Evolutionary conservation across 1,284 basidiomycete species (phyloP), one percentile per base, ranked within the genome.

Genomic region (Hemileia vastatrix): DNA sequence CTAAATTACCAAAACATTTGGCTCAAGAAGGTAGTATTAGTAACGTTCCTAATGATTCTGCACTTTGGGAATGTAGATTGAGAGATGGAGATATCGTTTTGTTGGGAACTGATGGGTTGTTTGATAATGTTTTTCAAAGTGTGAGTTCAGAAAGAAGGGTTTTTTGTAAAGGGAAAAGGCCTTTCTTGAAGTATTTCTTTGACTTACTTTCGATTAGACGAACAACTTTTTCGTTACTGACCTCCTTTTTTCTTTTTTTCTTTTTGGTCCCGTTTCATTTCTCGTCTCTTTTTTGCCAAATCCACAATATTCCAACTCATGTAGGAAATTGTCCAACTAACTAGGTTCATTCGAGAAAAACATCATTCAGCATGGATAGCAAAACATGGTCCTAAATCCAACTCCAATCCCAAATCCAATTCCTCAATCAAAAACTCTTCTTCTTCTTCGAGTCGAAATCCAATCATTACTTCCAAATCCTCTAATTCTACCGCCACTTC

Each of bases 41-140:
- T 47, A 70, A 71, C 61, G 63, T 57, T 13, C 72, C 72, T 45
- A 60, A 66, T 32, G 70, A 73, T 50, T 72, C 73, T 1, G 68
- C 65, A 1, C 18, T 64, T 4, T 67, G 64, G 57, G 67, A n/a
- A n/a, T n/a, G n/a, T n/a, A n/a, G n/a, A n/a, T n/a, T n/a, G n/a
- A n/a, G n/a, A n/a, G n/a, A 69, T 21, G 71, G 70, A 51, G 69
- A 74, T 32, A 67, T 73, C 56, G 66, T 77, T 59, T 57, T 78
- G 24, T 65, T 75, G 23, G 72, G 88, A 83, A 92, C 90, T 19
- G 90, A 93, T 70, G 90, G 90, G 1, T 78, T 91, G 51, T 84
- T 86, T 36, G 90, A 93, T 73, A 93, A 93, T 70, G 86, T 92
- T 23, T 89, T 86, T 68, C 80, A 83, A 5, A 76, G 81, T 9